Base-by-base conservation (phyloP, 2,329 filamentous ascomycete genomes). In the Aspergillus transmontanensis region DNA sequence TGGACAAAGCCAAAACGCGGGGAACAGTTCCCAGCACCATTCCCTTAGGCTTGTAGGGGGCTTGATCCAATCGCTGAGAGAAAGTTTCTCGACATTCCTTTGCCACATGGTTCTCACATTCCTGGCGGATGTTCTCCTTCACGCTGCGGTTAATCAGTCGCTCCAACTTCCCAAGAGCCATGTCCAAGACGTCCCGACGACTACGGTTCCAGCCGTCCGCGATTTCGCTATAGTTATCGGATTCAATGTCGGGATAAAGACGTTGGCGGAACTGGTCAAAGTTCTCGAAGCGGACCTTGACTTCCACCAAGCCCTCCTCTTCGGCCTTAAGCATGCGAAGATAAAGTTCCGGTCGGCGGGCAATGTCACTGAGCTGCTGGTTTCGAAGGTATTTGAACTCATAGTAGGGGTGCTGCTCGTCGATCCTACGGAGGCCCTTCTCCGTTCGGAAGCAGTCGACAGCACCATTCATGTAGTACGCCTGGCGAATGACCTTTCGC, bases 251-350 rank as follows among this genome's bases (percentile, higher is more conserved):
- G 55, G 87, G 85, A 73, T 93, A 90, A 5, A 99, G 85, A 59
- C 90, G 88, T 57, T 88, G 86, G 62, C 89, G 89, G 81, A 97
- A 94, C 39, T 90, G 86, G 7, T 89, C 87, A 70, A 91, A 89
- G 60, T 90, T 88, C 70, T 92, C 88, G 76, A 98, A 86, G 16
- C 86, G 86, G 21, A 98, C 87, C 69, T 87, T 89, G 60, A 99
- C 92, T 63, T 96, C 92, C 16, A 99, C 86, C 1, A 99, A 83
- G 2, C 94, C 94, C 76, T 99, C 95, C 72, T 95, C 91, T 77
- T 99, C 95, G 1, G 95, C 95, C 76, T 93, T 96, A 77, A 98
- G 88, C 95, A 99, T 99, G 80, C 96, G 94, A 61, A 99, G 82
- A 76, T 95, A 99, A 30, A 97, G 83, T 68, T 97, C 94, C 1